Evolutionary conservation across 2,329 filamentous ascomycete genomes (phyloP), one percentile per base, ranked within the genome.

Genomic region (Talaromyces sp.): DNA sequence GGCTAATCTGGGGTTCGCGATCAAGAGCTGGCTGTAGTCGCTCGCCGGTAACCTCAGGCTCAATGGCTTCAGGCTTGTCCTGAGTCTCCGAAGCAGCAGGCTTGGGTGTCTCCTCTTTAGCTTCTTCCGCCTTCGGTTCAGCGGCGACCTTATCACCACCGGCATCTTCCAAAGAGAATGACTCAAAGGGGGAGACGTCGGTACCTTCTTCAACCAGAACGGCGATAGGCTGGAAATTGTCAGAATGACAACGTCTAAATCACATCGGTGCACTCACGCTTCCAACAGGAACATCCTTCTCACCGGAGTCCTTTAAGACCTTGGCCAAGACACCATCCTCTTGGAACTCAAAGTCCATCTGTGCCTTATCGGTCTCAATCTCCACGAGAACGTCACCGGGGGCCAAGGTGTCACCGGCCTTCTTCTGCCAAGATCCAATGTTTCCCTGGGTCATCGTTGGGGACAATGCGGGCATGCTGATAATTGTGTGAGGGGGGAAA

Each of bases 281-380:
- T 75, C 94, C 94, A 69, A 99, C 91, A 31, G 93, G 76, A 62
- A 99, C 81, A 74, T 99, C 94, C 82, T 97, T 99, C 77, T 88
- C 88, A 65, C 95, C 95, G 61, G 88, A 87, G 46, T 96, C 89
- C 80, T 91, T 94, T 71, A 99, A 81, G 63, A 97, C 84, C 84
- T 96, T 96, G 70, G 94, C 93, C 66, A 99, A 83, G 61, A 96
- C 84, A 81, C 93, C 94, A 74, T 97, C 94, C 71, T 99, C 94
- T 78, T 99, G 94, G 79, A 96, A 97, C 78, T 99, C 94, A 75
- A 99, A 97, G 81, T 99, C 94, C 94, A 99, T 99, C 81, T 97
- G 94, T 64, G 94, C 94, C 84, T 99, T 99, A 79, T 99, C 94
- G 69, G 94, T 99, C 84, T 99, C 94, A 70, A 97, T 96, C 82